Evolutionary conservation across 768 basidiomycete genomes (phyloP).

Genomic region (Mycena galopus): DNA sequence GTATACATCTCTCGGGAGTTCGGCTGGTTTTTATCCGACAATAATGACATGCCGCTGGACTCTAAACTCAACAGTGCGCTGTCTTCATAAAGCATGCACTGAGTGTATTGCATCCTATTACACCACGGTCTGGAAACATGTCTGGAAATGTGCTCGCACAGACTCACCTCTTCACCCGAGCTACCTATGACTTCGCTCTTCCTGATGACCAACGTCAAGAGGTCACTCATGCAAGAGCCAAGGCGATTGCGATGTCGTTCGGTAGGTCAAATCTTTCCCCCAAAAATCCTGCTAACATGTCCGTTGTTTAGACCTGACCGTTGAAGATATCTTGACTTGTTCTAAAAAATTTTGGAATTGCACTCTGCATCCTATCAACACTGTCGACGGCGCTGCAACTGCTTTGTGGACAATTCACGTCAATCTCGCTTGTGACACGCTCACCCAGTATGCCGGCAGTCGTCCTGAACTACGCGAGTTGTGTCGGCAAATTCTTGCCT

Average conservation of each 20-base stretch:
- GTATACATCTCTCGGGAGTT: too few species aligned
- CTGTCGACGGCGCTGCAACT: constrained; percentile 46
- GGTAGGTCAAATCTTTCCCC: neutral
- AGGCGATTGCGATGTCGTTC: neutral
- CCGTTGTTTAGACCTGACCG: neutral
- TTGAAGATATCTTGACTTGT: constrained; percentile 3
- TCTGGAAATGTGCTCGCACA: neutral
- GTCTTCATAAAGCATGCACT: too few species aligned
- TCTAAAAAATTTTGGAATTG: constrained; percentile 52
- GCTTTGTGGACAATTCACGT: constrained; percentile 51
- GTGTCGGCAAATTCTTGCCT: constrained; percentile 42
- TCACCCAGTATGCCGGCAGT: constrained; percentile 39
- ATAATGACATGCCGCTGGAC: too few species aligned
- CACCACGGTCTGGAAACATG: too few species aligned
- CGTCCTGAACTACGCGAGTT: constrained; percentile 41
- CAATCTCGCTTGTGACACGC: constrained; percentile 51
- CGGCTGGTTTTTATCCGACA: too few species aligned
- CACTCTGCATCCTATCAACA: constrained; percentile 45
- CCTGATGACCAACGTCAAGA: neutral
- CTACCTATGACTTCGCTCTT: neutral
- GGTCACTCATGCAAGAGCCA: neutral
- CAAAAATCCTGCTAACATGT: too few species aligned
- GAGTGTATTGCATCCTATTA: too few species aligned
- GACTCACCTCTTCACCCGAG: neutral
- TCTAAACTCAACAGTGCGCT: too few species aligned